Conservation (phyloP, 352 stramenopile species). For the Pythium brachiatum region DNA sequence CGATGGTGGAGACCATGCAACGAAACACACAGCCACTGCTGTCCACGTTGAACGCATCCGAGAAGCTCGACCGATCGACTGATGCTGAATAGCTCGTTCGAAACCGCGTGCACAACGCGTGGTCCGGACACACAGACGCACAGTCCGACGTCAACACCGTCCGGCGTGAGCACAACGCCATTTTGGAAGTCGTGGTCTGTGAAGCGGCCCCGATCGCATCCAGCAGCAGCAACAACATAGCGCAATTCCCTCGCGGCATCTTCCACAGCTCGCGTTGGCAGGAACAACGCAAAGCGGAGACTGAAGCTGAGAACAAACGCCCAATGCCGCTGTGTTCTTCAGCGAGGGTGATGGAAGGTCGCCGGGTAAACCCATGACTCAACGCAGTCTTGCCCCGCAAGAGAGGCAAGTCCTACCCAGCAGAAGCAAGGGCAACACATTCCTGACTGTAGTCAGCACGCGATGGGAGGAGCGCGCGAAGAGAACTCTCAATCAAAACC, state of each 20-base stretch:
- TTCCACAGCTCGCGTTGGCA: not conserved
- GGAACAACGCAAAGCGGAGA: not conserved
- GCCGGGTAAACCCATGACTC: too few relatives aligned
- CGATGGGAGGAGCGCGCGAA: not conserved
- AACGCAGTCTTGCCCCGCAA: too few relatives aligned
- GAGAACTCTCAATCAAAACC: not conserved
- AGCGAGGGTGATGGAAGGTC: too few relatives aligned
- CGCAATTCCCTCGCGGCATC: not conserved
- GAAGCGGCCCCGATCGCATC: not conserved
- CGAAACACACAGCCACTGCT: conserved; percentile 7
- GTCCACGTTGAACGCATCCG: not conserved
- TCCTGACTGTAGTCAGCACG: too few relatives aligned
- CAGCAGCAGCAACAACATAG: not conserved
- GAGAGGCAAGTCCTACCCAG: too few relatives aligned
- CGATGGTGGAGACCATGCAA: not conserved
- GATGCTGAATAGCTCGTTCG: not conserved
- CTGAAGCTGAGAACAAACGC: not conserved
- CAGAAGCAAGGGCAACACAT: not conserved
- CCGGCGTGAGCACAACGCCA: conserved; percentile 1
- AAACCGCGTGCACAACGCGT: not conserved
- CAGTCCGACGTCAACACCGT: conserved; percentile 11
- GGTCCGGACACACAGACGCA: not conserved
- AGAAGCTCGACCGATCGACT: not conserved
- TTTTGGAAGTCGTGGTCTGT: not conserved
- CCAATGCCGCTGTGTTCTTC: not conserved